Percentiles rank a stretch among this genome's conserved stretches.
These are phyloP conservation scores for Ascosphaera pollenicola DNA, from an alignment of 2,329 filamentous ascomycete species.

Conservation along the genomic window DNA sequence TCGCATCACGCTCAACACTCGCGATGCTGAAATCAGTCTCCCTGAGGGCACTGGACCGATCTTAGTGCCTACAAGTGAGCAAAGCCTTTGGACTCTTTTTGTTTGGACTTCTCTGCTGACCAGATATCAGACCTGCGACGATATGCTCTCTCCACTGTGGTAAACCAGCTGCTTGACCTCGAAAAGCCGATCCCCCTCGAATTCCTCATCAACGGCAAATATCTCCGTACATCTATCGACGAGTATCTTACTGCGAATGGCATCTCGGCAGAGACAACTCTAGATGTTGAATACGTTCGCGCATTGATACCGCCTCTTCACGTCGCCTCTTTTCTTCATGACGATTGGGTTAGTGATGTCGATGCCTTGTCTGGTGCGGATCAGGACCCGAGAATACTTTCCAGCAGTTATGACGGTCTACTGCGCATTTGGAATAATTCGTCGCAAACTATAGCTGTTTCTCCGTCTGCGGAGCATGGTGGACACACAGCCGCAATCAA, in stretches of 20 bases:
- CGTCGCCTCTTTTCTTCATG: constrained; percentile 83
- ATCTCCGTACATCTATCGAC: constrained; percentile 71
- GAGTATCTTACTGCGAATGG: constrained; percentile 74
- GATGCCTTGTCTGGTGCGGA: constrained; percentile 51
- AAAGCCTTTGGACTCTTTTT: constrained; percentile 2
- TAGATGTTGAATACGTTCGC: constrained; percentile 82
- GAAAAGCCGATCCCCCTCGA: constrained; percentile 42
- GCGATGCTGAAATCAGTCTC: constrained; percentile 30
- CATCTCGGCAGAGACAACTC: constrained; percentile 66
- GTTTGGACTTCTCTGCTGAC: constrained; percentile 1
- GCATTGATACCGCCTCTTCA: constrained; percentile 76
- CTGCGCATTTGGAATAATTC: constrained; percentile 78
- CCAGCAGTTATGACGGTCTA: constrained; percentile 80
- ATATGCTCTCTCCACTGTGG: constrained; percentile 38
- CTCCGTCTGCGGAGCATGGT: constrained; percentile 40
- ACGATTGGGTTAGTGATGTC: constrained; percentile 85
- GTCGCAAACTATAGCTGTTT: constrained; percentile 63
- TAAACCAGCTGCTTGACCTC: constrained; percentile 36
- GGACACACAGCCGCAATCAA: constrained; percentile 62
- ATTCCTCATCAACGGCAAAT: constrained; percentile 86
- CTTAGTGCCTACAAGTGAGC: constrained; percentile 32
- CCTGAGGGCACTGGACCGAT: constrained; percentile 33
- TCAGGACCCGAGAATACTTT: constrained; percentile 50
- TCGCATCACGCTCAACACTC: constrained; percentile 30
- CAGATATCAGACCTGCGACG: constrained; percentile 26